Percentiles rank a stretch among this genome's conserved stretches.
phyloP scores from a whole-genome alignment of 192 early-diverging fungal species.

The Rhizophlyctis rosea region DNA sequence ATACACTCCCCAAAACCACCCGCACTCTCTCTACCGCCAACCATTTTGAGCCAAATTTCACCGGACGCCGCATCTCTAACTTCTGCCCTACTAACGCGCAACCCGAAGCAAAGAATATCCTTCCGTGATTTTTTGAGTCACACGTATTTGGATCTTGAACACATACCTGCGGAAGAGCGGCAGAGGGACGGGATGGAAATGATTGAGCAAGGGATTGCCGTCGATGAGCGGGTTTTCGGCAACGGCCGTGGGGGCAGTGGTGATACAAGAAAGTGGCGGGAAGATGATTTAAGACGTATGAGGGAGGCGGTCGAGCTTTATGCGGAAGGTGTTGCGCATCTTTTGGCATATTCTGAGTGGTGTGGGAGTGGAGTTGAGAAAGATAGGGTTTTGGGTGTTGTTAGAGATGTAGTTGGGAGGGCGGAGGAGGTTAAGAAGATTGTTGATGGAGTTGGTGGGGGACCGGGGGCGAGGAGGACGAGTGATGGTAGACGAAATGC shows the following conservation, averaged over 20 bases:
- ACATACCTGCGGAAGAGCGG: conserved; percentile 16
- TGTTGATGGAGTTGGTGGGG: no score
- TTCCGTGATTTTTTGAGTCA: conserved; percentile 14
- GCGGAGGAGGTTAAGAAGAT: not conserved
- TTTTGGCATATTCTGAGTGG: conserved; percentile 16
- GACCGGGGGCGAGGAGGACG: no score
- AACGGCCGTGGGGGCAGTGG: not conserved
- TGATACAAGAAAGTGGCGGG: not conserved
- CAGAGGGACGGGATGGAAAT: conserved; percentile 10
- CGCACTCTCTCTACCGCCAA: conserved; percentile 16
- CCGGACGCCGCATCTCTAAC: conserved; percentile 3
- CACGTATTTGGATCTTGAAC: conserved; percentile 23
- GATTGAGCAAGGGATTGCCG: conserved; percentile 7
- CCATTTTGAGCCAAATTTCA: conserved; percentile 5
- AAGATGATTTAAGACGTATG: not conserved
- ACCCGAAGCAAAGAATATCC: conserved; percentile 8
- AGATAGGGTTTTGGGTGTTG: not conserved
- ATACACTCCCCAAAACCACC: conserved; percentile 14
- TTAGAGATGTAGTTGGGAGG: not conserved
- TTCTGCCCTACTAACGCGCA: conserved; percentile 25
- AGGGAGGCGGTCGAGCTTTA: conserved; percentile 17
- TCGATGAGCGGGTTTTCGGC: not conserved
- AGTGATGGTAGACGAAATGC: no score
- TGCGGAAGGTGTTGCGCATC: conserved; percentile 18
- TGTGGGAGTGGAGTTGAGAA: not conserved